Evolutionary conservation across 2,329 filamentous ascomycete genomes (phyloP).

Genomic region (Arachnopeziza araneosa): DNA sequence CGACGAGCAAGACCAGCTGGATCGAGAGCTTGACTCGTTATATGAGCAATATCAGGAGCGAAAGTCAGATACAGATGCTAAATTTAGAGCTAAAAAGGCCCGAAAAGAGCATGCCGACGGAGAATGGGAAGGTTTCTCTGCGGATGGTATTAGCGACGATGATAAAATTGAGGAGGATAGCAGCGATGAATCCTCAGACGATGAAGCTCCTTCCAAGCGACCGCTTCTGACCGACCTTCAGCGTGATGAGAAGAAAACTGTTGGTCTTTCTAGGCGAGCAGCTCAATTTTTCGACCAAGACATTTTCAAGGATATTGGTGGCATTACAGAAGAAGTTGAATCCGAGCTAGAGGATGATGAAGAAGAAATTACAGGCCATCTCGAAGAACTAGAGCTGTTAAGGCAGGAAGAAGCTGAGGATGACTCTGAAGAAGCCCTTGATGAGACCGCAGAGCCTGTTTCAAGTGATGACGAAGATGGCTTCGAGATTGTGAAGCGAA

Average conservation of each 20-base stretch:
- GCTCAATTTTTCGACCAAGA: slow-evolving; percentile 91
- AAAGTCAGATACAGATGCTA: slow-evolving; percentile 74
- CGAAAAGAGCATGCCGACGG: slow-evolving; percentile 76
- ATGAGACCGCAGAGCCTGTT: slow-evolving; percentile 16
- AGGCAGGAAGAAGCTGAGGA: slow-evolving; percentile 28
- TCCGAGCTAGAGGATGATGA: slow-evolving; percentile 37
- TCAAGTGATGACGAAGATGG: slow-evolving; percentile 38
- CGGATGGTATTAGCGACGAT: slow-evolving; percentile 52
- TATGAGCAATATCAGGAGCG: slow-evolving; percentile 82
- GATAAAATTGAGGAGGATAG: slow-evolving; percentile 54
- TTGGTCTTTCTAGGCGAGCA: slow-evolving; percentile 76
- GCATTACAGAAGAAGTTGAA: slow-evolving; percentile 50
- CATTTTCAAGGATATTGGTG: slow-evolving; percentile 80
- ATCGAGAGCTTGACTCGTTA: slow-evolving; percentile 79
- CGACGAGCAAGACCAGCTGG: slow-evolving; percentile 74
- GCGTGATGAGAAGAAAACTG: slow-evolving; percentile 41
- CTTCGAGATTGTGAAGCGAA: slow-evolving; percentile 58
- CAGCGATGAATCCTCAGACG: slow-evolving; percentile 57
- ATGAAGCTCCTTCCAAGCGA: slow-evolving; percentile 38
- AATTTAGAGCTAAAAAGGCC: slow-evolving; percentile 84
- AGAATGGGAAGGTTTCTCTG: slow-evolving; percentile 87
- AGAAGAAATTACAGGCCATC: slow-evolving; percentile 36
- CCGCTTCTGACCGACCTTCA: slow-evolving; percentile 59
- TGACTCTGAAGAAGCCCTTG: slow-evolving; percentile 25
- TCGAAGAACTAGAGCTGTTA: slow-evolving; percentile 27